Evolutionary conservation across 768 basidiomycete species (phyloP), one percentile per base, ranked within the genome.

Genomic region (Suillus bovinus): DNA sequence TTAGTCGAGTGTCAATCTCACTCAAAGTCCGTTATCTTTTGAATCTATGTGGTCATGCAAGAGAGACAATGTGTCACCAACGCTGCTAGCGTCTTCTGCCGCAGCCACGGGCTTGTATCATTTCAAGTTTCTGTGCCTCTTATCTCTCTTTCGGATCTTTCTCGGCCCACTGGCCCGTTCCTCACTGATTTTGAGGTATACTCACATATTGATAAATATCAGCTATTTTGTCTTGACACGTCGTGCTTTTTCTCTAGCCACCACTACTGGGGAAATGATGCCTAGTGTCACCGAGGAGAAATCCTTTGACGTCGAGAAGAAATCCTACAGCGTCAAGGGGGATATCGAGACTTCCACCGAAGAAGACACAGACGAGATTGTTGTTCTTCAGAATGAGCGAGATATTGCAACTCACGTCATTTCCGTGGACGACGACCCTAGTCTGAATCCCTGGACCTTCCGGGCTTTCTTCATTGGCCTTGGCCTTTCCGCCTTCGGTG

Each of bases 401-500:
- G 82, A 82, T 62, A 77, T 83, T 36, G 80, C 74, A 57, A 82
- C 82, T 0, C 77, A 78, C 61, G 73, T 85, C 31, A 79, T 85
- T 60, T 75, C 72, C 17, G 71, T 82, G 41, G 67, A 72, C 24
- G 76, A 75, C 27, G 68, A 74, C 33, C 62, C 67, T 5, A 64
- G 67, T 7, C 72, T 72, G 47, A 72, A 71, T 27, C 71, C 67
- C 0, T 74, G 71, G 71, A 71, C 72, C 53, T 80, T 83, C 72
- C 77, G 82, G 10, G 74, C 81, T 13, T 80, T 85, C 67, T 76
- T 84, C 39, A 82, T 86, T 11, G 83, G 84, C 47, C 78, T 85
- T 0, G 84, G 80, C 78, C 62, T 83, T 74, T 75, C 83, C 78
- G 31, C 79, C 75, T 71, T 85, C 42, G 82, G 83, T 65, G 79